These are phyloP conservation scores for Omphalea diandra DNA, from an alignment of 441 rosid species.

Conservation along the genomic window DNA sequence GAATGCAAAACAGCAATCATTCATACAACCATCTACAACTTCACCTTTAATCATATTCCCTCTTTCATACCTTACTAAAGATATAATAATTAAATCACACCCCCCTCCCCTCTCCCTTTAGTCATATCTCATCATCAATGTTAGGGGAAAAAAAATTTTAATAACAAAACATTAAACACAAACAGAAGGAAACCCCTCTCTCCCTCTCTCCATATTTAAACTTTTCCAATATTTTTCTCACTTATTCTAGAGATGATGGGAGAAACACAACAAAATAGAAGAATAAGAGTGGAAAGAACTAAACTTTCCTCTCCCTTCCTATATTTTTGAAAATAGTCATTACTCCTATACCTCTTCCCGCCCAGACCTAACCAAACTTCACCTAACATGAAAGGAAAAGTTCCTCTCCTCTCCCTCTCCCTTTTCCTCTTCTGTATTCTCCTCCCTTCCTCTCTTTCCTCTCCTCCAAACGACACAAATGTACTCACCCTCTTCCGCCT, in stretches of 20 bases:
- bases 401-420: conserved; percentile 22
- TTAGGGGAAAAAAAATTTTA: neutral
- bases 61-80: conserved; percentile 7
- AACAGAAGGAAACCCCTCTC: neutral
- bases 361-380: too few relatives aligned
- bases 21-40: conserved; percentile 36
- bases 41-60: conserved; percentile 34
- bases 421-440: conserved; percentile 16
- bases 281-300: neutral
- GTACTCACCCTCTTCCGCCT: conserved; percentile 84
- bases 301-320: neutral
- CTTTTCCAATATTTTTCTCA: neutral
- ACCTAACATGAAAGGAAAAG: conserved; percentile 27
- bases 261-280: conserved; percentile 13
- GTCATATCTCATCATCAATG: conserved; percentile 23
- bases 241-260: neutral
- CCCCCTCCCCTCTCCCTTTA: conserved; percentile 21
- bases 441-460: conserved; percentile 17
- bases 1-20: conserved; percentile 83
- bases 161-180: neutral
- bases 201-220: neutral
- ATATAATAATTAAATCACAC: conserved; percentile 14
- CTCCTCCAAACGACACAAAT: conserved; percentile 55
- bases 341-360: conserved; percentile 25
- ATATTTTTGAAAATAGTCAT: conserved; percentile 22